These are phyloP conservation scores for Sporothrix protearum DNA, from an alignment of 2,329 filamentous ascomycete species.

Conservation along the genomic window DNA sequence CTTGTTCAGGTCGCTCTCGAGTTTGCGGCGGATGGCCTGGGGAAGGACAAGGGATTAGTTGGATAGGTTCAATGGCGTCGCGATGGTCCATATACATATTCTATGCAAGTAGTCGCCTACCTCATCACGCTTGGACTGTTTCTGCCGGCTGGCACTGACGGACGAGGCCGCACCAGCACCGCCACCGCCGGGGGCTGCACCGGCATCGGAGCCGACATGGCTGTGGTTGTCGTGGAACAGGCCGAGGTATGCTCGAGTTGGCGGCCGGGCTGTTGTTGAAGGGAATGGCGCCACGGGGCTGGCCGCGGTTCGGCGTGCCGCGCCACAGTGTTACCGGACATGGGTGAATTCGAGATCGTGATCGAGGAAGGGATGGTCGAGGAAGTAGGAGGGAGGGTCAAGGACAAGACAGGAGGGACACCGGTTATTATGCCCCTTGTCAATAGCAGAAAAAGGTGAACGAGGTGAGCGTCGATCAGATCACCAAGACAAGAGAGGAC, in stretches of 20 bases:
- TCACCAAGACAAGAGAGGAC: constrained; percentile 3
- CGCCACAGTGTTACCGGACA: constrained; percentile 62
- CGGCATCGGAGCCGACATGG: constrained; percentile 22
- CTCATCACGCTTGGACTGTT: constrained; percentile 98
- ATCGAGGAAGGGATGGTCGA: neutral
- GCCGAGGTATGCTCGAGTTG: constrained; percentile 66
- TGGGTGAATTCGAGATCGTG: constrained; percentile 33
- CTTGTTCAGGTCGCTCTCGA: constrained; percentile 96
- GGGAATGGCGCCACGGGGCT: constrained; percentile 57
- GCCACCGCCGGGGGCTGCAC: constrained; percentile 24
- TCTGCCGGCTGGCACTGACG: constrained; percentile 89
- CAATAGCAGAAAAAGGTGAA: constrained; percentile 1
- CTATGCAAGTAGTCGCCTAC: constrained; percentile 50
- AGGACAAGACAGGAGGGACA: constrained; percentile 3
- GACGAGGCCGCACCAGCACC: constrained; percentile 60
- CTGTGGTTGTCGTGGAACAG: constrained; percentile 58
- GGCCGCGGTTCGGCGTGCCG: constrained; percentile 63
- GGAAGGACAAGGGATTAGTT: constrained; percentile 32
- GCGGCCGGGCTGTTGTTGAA: constrained; percentile 59
- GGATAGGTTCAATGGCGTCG: neutral
- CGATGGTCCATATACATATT: neutral
- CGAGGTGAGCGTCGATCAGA: neutral
- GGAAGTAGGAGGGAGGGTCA: neutral
- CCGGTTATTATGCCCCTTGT: constrained; percentile 1
- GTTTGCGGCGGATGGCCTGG: constrained; percentile 92